phyloP scores from a whole-genome alignment of 75 land plant genomes.

The Pinus taeda region DNA sequence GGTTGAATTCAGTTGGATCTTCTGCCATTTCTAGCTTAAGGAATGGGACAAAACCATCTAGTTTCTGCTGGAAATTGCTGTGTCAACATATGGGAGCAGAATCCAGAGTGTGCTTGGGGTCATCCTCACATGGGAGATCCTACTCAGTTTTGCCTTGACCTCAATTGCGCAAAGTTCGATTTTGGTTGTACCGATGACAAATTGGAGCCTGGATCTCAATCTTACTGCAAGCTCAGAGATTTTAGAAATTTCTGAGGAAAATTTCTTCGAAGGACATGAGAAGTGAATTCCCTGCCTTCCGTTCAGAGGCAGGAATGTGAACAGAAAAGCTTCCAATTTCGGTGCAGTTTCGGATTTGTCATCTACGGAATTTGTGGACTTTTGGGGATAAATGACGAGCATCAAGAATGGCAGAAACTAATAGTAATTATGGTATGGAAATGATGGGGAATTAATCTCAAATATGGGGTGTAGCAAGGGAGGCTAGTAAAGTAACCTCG shows the following conservation, averaged over 20 bases:
- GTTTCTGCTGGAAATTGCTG: too few species aligned
- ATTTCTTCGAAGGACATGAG: not conserved
- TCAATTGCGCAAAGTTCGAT: not conserved
- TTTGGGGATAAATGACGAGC: slow-evolving; percentile 6
- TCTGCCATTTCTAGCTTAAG: too few species aligned
- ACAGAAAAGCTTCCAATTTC: not conserved
- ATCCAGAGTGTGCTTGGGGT: not conserved
- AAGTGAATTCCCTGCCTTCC: not conserved
- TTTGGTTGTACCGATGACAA: not conserved
- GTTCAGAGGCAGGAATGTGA: not conserved
- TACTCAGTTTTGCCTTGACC: not conserved
- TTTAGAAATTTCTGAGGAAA: not conserved
- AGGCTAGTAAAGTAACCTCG: not conserved
- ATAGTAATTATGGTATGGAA: not conserved
- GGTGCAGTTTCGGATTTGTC: not conserved
- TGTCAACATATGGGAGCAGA: not conserved
- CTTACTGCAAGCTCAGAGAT: not conserved
- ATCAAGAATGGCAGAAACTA: not conserved
- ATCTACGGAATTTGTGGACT: slow-evolving; percentile 7
- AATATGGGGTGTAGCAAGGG: not conserved
- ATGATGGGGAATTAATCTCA: not conserved
- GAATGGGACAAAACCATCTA: too few species aligned
- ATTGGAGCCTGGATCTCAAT: not conserved
- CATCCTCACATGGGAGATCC: not conserved
- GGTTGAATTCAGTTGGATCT: too few species aligned